These are phyloP conservation scores for Phytophthora citricola DNA, from an alignment of 352 stramenopile species.

Conservation along the genomic window DNA sequence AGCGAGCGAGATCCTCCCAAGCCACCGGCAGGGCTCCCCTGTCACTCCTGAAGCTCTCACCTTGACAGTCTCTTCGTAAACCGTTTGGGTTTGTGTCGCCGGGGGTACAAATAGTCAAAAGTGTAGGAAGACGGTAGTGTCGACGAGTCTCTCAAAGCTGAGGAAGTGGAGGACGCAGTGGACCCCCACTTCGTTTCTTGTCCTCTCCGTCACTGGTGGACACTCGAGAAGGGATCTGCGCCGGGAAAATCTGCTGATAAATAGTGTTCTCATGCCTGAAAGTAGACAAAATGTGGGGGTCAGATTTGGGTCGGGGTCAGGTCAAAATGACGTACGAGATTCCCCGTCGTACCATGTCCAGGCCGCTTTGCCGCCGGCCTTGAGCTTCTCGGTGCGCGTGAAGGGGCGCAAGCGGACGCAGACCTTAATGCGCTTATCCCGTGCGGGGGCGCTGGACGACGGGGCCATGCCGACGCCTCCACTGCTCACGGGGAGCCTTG, in stretches of 20 bases:
- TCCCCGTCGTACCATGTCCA: constrained; percentile 68
- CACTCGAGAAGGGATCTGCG: constrained; percentile 52
- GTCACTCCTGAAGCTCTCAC: constrained; percentile 14
- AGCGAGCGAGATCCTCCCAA: constrained; percentile 1
- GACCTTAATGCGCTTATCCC: constrained; percentile 82
- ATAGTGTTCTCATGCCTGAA: constrained; percentile 88
- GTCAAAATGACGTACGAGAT: neutral
- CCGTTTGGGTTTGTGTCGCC: constrained; percentile 62
- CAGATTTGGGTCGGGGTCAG: constrained; percentile 5
- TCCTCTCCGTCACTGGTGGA: constrained; percentile 28
- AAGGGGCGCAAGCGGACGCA: constrained; percentile 80
- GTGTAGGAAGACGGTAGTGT: constrained; percentile 77
- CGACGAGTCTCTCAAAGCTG: constrained; percentile 30
- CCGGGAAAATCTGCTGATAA: constrained; percentile 88
- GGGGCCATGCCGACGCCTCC: constrained; percentile 25
- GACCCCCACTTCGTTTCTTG: constrained; percentile 42
- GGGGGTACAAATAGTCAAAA: constrained; percentile 91
- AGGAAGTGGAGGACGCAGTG: constrained; percentile 47
- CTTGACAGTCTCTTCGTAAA: constrained; percentile 89
- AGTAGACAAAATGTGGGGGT: constrained; percentile 10
- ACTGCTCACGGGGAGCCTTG: constrained; percentile 4
- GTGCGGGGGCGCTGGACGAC: constrained; percentile 29
- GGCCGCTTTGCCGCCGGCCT: constrained; percentile 75
- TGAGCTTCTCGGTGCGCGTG: constrained; percentile 74
- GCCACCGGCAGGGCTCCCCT: constrained; percentile 1